phyloP scores from a whole-genome alignment of 129 eudicot species.

The Tanacetum coccineum region DNA sequence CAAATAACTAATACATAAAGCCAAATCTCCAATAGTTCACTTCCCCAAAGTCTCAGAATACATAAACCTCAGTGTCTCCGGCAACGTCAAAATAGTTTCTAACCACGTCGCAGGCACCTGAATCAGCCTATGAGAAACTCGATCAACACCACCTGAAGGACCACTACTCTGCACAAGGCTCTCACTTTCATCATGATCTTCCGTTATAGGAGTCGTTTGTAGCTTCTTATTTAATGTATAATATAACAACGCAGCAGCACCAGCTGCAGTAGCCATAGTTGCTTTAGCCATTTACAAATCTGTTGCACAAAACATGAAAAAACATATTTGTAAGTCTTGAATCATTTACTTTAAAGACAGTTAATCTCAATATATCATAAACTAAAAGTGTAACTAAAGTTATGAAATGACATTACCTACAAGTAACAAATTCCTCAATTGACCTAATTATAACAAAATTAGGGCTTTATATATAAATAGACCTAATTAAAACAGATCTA shows the following conservation, averaged over 20 bases:
- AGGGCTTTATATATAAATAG: too few relatives aligned
- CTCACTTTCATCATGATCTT: conserved; percentile 53
- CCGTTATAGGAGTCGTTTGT: conserved; percentile 13
- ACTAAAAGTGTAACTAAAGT: conserved; percentile 15
- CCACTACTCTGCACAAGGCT: conserved; percentile 34
- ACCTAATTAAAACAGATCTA: too few relatives aligned
- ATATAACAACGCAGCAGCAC: conserved; percentile 96
- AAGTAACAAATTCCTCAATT: too few relatives aligned
- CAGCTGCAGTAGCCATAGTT: conserved; percentile 98
- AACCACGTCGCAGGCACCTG: conserved; percentile 97
- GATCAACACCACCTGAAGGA: conserved; percentile 48
- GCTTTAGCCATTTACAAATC: conserved; percentile 72
- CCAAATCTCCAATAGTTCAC: conserved; percentile 99
- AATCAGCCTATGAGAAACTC: conserved; percentile 77
- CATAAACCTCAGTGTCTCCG: conserved; percentile 92
- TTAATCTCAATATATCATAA: not conserved
- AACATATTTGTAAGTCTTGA: not conserved
- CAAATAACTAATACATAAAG: conserved; percentile 90
- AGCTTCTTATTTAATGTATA: conserved; percentile 81
- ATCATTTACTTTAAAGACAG: conserved; percentile 10
- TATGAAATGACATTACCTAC: too few relatives aligned
- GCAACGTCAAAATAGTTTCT: conserved; percentile 89
- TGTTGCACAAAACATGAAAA: not conserved
- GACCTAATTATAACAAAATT: conserved; percentile 4
- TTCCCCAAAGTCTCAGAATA: conserved; percentile 96